These are phyloP conservation scores for Zygoascus tannicola DNA, from an alignment of 805 yeast genomes.

Conservation along the genomic window DNA sequence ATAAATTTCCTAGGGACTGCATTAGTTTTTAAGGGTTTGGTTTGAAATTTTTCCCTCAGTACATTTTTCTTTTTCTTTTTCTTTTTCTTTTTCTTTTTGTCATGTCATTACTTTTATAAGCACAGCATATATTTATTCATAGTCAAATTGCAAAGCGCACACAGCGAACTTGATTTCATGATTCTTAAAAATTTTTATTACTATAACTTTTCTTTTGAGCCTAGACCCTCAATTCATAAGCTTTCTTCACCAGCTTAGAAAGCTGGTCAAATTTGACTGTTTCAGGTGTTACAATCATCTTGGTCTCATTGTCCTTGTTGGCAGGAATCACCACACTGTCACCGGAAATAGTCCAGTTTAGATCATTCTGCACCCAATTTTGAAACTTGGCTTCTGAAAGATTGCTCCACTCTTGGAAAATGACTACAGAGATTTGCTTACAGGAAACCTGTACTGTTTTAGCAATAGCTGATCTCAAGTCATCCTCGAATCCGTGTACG, in stretches of 20 bases:
- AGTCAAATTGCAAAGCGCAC: no score
- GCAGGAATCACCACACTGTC: slow-evolving; percentile 19
- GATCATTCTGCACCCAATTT: slow-evolving; percentile 20
- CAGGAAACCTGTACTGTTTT: slow-evolving; percentile 23
- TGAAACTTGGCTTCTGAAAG: slow-evolving; percentile 20
- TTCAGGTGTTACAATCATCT: slow-evolving; percentile 22
- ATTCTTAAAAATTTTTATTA: no score
- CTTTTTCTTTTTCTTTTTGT: no score
- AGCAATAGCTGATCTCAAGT: slow-evolving; percentile 25
- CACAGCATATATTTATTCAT: no score
- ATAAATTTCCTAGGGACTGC: no score
- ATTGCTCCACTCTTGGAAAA: slow-evolving; percentile 25
- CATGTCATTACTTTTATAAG: no score
- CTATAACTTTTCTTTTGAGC: background rate
- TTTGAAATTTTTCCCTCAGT: no score
- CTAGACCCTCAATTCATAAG: slow-evolving; percentile 20
- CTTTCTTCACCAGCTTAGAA: slow-evolving; percentile 23
- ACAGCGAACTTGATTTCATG: no score
- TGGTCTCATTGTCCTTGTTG: slow-evolving; percentile 24
- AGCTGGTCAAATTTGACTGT: slow-evolving; percentile 25
- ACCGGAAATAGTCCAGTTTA: slow-evolving; percentile 25
- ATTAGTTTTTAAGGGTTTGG: no score
- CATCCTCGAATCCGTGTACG: slow-evolving; percentile 27
- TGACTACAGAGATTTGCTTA: slow-evolving; percentile 20
- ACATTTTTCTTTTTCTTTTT: no score